phyloP scores from a whole-genome alignment of 2,329 filamentous ascomycete species.

The Tolypocladium tundrense region DNA sequence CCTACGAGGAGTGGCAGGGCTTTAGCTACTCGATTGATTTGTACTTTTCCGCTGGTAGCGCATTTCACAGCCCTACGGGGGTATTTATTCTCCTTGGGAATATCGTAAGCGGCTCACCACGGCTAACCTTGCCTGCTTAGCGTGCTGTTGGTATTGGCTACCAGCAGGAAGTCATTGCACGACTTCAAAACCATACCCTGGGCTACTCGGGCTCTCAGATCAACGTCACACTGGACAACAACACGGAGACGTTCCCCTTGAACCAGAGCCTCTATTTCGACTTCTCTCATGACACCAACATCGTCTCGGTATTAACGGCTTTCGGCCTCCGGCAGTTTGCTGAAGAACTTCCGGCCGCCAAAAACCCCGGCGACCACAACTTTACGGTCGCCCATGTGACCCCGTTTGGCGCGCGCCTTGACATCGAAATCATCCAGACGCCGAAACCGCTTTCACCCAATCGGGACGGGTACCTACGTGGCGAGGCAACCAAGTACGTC shows the following conservation, averaged over 20 bases:
- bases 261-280: constrained; percentile 68
- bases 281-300: constrained; percentile 70
- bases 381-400: constrained; percentile 58
- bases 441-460: constrained; percentile 51
- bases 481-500: constrained; percentile 54
- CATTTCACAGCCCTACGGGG: constrained; percentile 54
- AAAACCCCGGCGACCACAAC: constrained; percentile 46
- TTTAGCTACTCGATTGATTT: constrained; percentile 66
- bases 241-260: constrained; percentile 58
- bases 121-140: constrained; percentile 11
- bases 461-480: constrained; percentile 41
- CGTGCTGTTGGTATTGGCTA: constrained; percentile 65
- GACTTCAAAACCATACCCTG: constrained; percentile 56
- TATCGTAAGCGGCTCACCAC: background rate
- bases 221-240: constrained; percentile 62
- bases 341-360: constrained; percentile 42
- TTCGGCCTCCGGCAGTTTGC: constrained; percentile 64
- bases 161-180: constrained; percentile 62
- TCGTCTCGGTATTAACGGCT: constrained; percentile 58
- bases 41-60: constrained; percentile 49
- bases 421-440: constrained; percentile 63
- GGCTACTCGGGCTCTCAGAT: constrained; percentile 49
- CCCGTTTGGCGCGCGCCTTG: constrained; percentile 62
- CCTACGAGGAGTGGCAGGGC: constrained; percentile 61
- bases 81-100: constrained; percentile 20